phyloP scores from a whole-genome alignment of 176 grass and related monocot genomes.

The Aegilops tauschii region DNA sequence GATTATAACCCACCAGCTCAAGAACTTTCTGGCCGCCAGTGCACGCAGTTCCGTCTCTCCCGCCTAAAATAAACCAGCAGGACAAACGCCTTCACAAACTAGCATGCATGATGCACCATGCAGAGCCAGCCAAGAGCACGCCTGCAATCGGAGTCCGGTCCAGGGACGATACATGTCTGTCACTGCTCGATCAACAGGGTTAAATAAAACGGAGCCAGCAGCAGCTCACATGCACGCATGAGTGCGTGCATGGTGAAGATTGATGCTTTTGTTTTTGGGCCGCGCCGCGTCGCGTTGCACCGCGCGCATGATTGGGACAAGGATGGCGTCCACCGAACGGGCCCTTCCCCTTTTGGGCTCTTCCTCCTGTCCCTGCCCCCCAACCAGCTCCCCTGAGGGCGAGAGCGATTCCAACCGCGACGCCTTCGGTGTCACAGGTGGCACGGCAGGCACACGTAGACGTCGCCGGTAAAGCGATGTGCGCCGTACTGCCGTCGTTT shows the following conservation, averaged over 20 bases:
- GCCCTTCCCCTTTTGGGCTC: neutral
- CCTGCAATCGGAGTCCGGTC: neutral
- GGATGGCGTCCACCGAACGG: neutral
- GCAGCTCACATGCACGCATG: constrained; percentile 23
- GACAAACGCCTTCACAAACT: neutral
- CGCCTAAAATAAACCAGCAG: neutral
- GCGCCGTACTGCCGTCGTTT: constrained; percentile 24
- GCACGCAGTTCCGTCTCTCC: neutral
- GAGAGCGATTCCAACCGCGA: constrained; percentile 1
- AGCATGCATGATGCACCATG: neutral
- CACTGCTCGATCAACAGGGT: neutral
- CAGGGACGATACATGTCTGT: neutral
- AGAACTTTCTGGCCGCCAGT: neutral
- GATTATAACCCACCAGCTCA: neutral
- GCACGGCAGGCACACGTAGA: neutral
- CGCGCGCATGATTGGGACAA: neutral
- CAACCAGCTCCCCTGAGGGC: neutral
- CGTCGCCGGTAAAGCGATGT: neutral
- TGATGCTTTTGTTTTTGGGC: neutral
- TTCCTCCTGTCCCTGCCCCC: neutral
- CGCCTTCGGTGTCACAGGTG: neutral
- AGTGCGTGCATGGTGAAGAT: neutral
- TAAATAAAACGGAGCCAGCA: constrained; percentile 7
- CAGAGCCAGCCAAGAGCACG: neutral
- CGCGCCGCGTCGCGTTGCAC: neutral